Evolutionary conservation across 176 grass and related monocot genomes (phyloP).

Genomic region (Cocos nucifera): DNA sequence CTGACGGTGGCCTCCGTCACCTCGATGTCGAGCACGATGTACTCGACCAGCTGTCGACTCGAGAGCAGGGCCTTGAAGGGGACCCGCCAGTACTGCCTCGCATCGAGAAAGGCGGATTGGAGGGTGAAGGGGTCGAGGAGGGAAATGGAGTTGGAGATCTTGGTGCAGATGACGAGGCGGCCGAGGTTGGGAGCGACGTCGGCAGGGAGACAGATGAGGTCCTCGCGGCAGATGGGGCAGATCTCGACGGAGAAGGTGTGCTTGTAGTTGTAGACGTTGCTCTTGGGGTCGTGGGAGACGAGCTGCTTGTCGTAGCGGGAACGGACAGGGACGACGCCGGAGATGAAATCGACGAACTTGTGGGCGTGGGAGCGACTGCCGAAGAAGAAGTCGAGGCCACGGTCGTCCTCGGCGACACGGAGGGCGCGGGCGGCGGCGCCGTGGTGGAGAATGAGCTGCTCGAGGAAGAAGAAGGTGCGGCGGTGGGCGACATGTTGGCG

Average conservation of each 20-base stretch:
- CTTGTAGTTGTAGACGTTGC: constrained; percentile 72
- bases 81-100: constrained; percentile 56
- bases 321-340: constrained; percentile 47
- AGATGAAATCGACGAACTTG: constrained; percentile 73
- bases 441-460: constrained; percentile 82
- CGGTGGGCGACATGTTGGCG: constrained; percentile 73
- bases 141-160: constrained; percentile 55
- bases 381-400: constrained; percentile 83
- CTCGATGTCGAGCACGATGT: constrained; percentile 82
- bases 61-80: constrained; percentile 62
- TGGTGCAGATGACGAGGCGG: constrained; percentile 71
- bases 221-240: constrained; percentile 84
- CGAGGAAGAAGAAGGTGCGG: constrained; percentile 85
- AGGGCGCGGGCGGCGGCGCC: constrained; percentile 48
- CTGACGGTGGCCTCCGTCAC: constrained; percentile 42
- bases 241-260: constrained; percentile 87
- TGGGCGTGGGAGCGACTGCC: constrained; percentile 49
- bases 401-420: constrained; percentile 30
- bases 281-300: constrained; percentile 76
- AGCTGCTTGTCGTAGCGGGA: constrained; percentile 65
- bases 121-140: constrained; percentile 67
- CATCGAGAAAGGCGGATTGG: constrained; percentile 66
- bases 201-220: constrained; percentile 63
- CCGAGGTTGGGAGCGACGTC: constrained; percentile 52
- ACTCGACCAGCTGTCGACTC: constrained; percentile 75